Base-by-base conservation (phyloP, 192 early-diverging fungal species). In the Chytriomyces hyalinus region DNA sequence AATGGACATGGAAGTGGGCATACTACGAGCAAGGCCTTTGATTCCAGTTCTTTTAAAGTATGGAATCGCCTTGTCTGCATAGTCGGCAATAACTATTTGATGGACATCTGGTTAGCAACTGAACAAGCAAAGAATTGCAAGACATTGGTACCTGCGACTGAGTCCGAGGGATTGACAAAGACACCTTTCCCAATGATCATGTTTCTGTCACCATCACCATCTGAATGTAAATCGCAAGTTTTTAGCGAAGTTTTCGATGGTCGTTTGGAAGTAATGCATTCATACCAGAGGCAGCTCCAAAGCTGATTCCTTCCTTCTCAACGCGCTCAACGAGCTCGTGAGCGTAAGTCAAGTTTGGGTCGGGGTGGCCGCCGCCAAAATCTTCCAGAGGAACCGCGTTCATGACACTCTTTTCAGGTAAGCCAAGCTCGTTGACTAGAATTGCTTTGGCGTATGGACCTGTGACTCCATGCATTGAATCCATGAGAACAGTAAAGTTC, bases 261-360 rank as follows among this genome's bases (percentile, higher is more conserved):
- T 8, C 67, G 20, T 7, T 26, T 15, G 6, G 6, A 64, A 20
- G 20, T 11, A 28, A 69, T 61, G 0, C 69, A 63, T 15, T 4
- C 65, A 17, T 64, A 83, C 80, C 83, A 0, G 94, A 97, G 6
- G 97, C 97, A 17, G 96, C 97, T 62, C 96, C 97, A 81, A 99
- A 94, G 73, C 87, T 86, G 66, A 96, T 90, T 44, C 80, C 75
- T 75, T 95, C 93, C 84, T 85, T 86, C 75, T 90, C 89, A 22
- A 98, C 96, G 36, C 92, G 90, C 70, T 95, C 94, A 0, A 98
- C 96, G 46, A 99, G 87, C 51, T 93, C 92, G 82, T 96, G 92
- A 17, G 97, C 96, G 81, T 99, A 99, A 9, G 96, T 97, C 81
- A 99, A 84, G 83, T 99, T 99, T 36, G 97, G 97, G 81, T 99